Evolutionary conservation across 176 grass and related monocot genomes (phyloP).

Genomic region (Echinochloa phyllopogon): DNA sequence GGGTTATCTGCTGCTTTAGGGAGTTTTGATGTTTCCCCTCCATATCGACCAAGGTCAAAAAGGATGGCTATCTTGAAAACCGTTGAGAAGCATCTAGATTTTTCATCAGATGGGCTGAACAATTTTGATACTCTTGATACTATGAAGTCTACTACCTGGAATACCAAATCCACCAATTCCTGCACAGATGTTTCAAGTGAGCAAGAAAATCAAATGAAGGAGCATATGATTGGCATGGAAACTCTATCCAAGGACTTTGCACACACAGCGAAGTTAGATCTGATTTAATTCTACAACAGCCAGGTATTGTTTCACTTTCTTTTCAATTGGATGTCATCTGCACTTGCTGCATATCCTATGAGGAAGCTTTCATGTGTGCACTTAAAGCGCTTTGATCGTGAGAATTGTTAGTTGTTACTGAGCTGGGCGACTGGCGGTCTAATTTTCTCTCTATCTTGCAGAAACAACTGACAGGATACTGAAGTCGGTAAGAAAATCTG

Average conservation of each 20-base stretch:
- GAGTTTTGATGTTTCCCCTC: conserved; percentile 77
- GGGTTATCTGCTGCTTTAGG: conserved; percentile 40
- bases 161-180: conserved; percentile 37
- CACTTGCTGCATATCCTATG: background rate
- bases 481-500: conserved; percentile 19
- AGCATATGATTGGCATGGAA: conserved; percentile 46
- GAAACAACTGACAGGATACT: background rate
- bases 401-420: background rate
- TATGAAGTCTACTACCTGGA: conserved; percentile 26
- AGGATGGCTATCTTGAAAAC: conserved; percentile 73
- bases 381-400: conserved; percentile 4
- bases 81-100: conserved; percentile 86
- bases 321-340: conserved; percentile 1
- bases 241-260: conserved; percentile 46
- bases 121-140: conserved; percentile 20
- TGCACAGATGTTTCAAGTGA: conserved; percentile 36
- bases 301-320: conserved; percentile 33
- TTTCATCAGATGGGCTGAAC: conserved; percentile 52
- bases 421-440: background rate
- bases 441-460: conserved; percentile 32
- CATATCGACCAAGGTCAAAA: conserved; percentile 75
- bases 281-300: conserved; percentile 33
- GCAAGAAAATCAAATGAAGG: conserved; percentile 41
- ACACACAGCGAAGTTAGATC: conserved; percentile 31
- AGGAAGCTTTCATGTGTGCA: background rate